Percentiles rank a stretch among this genome's conserved stretches.
phyloP scores from a whole-genome alignment of 2,329 filamentous ascomycete species.

The Aspergillus versicolor region DNA sequence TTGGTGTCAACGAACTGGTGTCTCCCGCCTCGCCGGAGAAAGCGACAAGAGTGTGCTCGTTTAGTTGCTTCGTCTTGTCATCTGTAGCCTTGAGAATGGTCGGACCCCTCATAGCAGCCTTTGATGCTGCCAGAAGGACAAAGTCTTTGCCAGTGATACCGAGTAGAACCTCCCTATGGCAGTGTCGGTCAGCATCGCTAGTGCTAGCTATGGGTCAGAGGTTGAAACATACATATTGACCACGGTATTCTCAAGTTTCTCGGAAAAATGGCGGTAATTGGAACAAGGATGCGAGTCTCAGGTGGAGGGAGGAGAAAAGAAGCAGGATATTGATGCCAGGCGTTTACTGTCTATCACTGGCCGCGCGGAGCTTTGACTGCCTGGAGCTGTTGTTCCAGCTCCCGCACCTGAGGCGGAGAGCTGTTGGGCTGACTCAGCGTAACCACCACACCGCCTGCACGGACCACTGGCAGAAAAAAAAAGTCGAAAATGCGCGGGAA shows the following conservation, averaged over 20 bases:
- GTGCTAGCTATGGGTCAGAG: conserved; percentile 9
- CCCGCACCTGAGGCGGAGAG: conserved; percentile 25
- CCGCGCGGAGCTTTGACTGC: conserved; percentile 44
- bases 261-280: background rate
- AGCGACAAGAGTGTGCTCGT: conserved; percentile 91
- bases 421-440: conserved; percentile 36
- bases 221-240: conserved; percentile 29
- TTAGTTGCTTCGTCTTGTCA: conserved; percentile 92
- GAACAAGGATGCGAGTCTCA: conserved; percentile 19
- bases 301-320: conserved; percentile 17
- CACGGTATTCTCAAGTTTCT: conserved; percentile 3
- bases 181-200: conserved; percentile 18
- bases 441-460: conserved; percentile 29
- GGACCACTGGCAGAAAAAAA: conserved; percentile 39
- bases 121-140: conserved; percentile 93
- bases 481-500: conserved; percentile 21
- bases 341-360: conserved; percentile 24
- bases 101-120: conserved; percentile 96
- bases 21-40: conserved; percentile 96
- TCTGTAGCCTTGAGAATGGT: conserved; percentile 93
- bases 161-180: conserved; percentile 86
- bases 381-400: conserved; percentile 32
- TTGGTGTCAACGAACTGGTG: conserved; percentile 62
- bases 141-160: conserved; percentile 99
- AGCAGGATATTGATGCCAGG: conserved; percentile 21